Evolutionary conservation across 2,329 filamentous ascomycete genomes (phyloP), one percentile per base, ranked within the genome.

Genomic region (Trichoderma atrobrunneum): DNA sequence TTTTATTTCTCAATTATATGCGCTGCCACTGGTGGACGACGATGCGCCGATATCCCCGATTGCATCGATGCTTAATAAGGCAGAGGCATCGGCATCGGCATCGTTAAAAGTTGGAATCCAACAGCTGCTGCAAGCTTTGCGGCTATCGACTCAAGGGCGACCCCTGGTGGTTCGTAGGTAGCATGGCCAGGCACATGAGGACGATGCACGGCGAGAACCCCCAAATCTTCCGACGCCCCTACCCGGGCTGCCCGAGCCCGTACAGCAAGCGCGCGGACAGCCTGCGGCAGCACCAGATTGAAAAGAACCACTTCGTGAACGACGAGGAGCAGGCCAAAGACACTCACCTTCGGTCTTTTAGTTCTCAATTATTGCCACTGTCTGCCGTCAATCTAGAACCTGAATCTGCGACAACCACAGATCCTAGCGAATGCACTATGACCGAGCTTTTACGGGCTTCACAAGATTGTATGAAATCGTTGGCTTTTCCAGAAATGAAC

Each of bases 151-250:
- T 87, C 1, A 87, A 86, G 74, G 87, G 87, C 5, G 83, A 87
- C 63, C 86, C 87, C n/a, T 83, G 85, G 72, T 89, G 87, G 87
- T 89, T 88, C 76, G 84, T 84, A 59, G 87, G 87, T 6, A 88
- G 85, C 76, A 87, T 89, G 87, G 83, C 86, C 63, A 89, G 88
- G 78, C 87, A 89, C 77, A 87, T 82, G 80, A 87, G 85, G 77
- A 80, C 85, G 72, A 85, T 87, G 78, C 87, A 89, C 78, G 79
- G 79, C 14, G 82, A 80, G 4, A 85, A 85, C 51, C 84, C 85
- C 7, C 81, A 82, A 73, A 87, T 88, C 57, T 89, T 86, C 78
- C 82, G 82, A 72, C 89, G 87, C 74, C 82, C 84, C 3, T 89
- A 78, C 63, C 87, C 86, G 2, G 86, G 85, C 3, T 89, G 87